These are phyloP conservation scores for Boletus edulis DNA, from an alignment of 768 basidiomycete genomes.

Conservation along the genomic window DNA sequence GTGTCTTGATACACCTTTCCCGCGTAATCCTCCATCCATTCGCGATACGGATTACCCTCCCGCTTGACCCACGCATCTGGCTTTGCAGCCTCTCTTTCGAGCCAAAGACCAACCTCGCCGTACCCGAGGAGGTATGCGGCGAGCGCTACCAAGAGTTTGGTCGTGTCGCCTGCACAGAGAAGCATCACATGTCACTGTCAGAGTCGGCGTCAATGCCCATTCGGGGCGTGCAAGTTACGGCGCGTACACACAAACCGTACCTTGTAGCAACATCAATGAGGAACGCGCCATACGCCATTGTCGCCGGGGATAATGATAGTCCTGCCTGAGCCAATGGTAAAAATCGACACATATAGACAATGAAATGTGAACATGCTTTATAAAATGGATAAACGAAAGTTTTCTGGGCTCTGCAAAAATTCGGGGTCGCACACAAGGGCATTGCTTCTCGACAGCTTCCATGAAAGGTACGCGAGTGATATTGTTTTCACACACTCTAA, in stretches of 20 bases:
- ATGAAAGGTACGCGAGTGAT: constrained; percentile 88
- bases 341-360: not conserved
- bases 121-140: constrained; percentile 89
- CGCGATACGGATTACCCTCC: constrained; percentile 70
- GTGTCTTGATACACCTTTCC: constrained; percentile 69
- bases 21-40: constrained; percentile 80
- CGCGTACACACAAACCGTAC: not conserved
- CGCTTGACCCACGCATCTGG: constrained; percentile 51
- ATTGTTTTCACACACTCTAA: constrained; percentile 94
- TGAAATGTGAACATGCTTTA: constrained; percentile 52
- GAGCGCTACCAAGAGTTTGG: constrained; percentile 74
- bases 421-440: too few species aligned
- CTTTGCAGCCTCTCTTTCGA: constrained; percentile 53
- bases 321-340: constrained; percentile 50
- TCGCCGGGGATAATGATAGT: constrained; percentile 70
- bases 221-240: not conserved
- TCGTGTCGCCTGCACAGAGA: constrained; percentile 55
- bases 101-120: constrained; percentile 87
- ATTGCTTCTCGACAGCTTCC: constrained; percentile 90
- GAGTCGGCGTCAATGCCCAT: too few species aligned
- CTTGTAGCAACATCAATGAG: constrained; percentile 72
- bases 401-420: too few species aligned
- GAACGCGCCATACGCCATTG: constrained; percentile 86
- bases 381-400: constrained; percentile 81
- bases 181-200: too few species aligned